These are phyloP conservation scores for Aspergillus calidoustus DNA, from an alignment of 2,329 filamentous ascomycete species.

Conservation along the genomic window DNA sequence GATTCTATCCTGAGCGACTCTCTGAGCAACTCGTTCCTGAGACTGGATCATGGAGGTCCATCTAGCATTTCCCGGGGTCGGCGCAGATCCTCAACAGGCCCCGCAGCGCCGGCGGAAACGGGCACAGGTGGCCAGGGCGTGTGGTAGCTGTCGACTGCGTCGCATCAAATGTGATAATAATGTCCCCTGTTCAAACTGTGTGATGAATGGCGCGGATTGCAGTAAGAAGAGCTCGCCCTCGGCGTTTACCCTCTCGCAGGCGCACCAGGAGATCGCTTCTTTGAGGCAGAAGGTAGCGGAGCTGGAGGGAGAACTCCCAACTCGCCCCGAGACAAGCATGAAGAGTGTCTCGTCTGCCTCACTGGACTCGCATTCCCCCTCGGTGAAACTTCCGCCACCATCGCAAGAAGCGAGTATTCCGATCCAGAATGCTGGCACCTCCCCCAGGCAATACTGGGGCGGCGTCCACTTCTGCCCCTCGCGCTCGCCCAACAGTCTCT, in stretches of 20 bases:
- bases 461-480: constrained; percentile 1
- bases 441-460: background rate
- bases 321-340: background rate
- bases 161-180: constrained; percentile 34
- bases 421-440: too few species aligned
- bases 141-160: constrained; percentile 33
- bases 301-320: constrained; percentile 40
- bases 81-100: background rate
- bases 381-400: too few species aligned
- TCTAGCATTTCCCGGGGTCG: too few species aligned
- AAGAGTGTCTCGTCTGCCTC: too few species aligned
- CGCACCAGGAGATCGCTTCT: constrained; percentile 29
- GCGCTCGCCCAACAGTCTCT: constrained; percentile 1
- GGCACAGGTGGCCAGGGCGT: constrained; percentile 29
- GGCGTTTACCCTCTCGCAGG: constrained; percentile 11
- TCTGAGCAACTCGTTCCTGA: too few species aligned
- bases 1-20: too few species aligned
- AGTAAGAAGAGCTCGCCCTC: constrained; percentile 21
- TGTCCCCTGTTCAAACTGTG: constrained; percentile 31
- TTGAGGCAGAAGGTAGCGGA: constrained; percentile 39
- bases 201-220: constrained; percentile 22
- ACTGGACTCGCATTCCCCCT: too few species aligned
- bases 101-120: constrained; percentile 20
- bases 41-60: too few species aligned
- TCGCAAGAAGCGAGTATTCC: too few species aligned